Evolutionary conservation across 1,284 basidiomycete genomes (phyloP).

Genomic region (Leccinum pachyderme): DNA sequence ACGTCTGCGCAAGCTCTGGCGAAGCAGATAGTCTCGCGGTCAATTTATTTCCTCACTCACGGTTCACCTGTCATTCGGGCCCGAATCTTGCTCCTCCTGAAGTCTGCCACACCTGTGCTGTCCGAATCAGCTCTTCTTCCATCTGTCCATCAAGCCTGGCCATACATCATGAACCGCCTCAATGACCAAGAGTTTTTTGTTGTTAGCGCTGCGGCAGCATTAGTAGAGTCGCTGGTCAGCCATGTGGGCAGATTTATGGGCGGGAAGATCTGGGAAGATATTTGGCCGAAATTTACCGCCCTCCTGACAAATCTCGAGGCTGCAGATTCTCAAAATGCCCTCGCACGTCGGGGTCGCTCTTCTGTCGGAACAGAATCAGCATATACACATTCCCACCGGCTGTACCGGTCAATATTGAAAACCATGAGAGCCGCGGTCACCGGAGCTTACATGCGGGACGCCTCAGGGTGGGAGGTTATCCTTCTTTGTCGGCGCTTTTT

Average conservation of each 20-base stretch:
- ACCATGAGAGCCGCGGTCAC: conserved; percentile 67
- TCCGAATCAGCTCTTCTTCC: conserved; percentile 76
- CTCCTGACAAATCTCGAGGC: conserved; percentile 60
- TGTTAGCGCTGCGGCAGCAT: conserved; percentile 65
- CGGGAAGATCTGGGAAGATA: conserved; percentile 79
- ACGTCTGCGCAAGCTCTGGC: conserved; percentile 74
- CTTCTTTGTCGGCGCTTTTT: conserved; percentile 75
- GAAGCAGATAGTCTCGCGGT: conserved; percentile 81
- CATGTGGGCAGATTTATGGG: conserved; percentile 83
- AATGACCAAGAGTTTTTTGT: conserved; percentile 74
- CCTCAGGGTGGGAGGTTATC: conserved; percentile 75
- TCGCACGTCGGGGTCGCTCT: conserved; percentile 52
- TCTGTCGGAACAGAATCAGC: conserved; percentile 63
- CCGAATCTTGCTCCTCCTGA: conserved; percentile 73
- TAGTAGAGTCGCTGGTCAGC: conserved; percentile 66
- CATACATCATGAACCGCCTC: conserved; percentile 82
- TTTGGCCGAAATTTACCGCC: conserved; percentile 78
- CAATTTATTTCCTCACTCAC: conserved; percentile 89
- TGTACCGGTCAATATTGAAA: conserved; percentile 69
- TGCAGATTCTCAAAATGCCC: conserved; percentile 61
- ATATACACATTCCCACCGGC: conserved; percentile 74
- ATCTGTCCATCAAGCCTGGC: conserved; percentile 84
- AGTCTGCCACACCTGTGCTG: conserved; percentile 72
- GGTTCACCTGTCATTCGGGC: conserved; percentile 79
- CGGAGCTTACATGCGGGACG: conserved; percentile 68